Percentiles rank a stretch among this genome's conserved stretches.
Conservation (phyloP, 495 filamentous ascomycete species). For the Daldinia decipiens region DNA sequence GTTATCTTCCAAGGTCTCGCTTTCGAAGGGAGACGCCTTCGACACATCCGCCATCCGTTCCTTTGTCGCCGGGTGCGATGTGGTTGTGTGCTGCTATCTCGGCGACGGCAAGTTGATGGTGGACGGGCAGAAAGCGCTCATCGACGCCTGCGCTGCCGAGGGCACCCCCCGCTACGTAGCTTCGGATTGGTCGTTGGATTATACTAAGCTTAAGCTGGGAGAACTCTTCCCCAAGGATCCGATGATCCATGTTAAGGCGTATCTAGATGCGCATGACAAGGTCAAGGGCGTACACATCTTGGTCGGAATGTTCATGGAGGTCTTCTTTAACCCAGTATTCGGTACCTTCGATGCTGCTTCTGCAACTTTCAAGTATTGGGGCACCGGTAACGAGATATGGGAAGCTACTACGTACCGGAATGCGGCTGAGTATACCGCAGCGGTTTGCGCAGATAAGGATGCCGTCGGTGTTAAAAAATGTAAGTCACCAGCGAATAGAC, state of each 20-base stretch:
- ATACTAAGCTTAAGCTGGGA: slow-evolving; percentile 52
- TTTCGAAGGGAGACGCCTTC: slow-evolving; percentile 37
- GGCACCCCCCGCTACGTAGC: slow-evolving; percentile 56
- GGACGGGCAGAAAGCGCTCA: slow-evolving; percentile 56
- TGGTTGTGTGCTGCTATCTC: slow-evolving; percentile 57
- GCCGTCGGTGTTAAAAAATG: slow-evolving; percentile 46
- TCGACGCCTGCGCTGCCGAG: slow-evolving; percentile 56
- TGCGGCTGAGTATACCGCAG: slow-evolving; percentile 52
- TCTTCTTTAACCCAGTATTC: slow-evolving; percentile 37
- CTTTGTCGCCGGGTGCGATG: slow-evolving; percentile 40
- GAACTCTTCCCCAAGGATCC: slow-evolving; percentile 56
- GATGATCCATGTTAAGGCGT: slow-evolving; percentile 55
- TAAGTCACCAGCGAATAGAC: slow-evolving; percentile 33
- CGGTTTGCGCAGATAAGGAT: slow-evolving; percentile 44
- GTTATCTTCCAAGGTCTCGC: slow-evolving; percentile 30
- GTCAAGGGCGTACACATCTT: slow-evolving; percentile 53
- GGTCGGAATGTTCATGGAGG: slow-evolving; percentile 48
- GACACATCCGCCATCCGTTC: slow-evolving; percentile 38
- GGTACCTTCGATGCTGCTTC: slow-evolving; percentile 39
- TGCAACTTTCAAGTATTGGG: slow-evolving; percentile 47
- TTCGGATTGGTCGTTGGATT: slow-evolving; percentile 58
- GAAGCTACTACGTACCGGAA: slow-evolving; percentile 51
- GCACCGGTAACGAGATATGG: slow-evolving; percentile 50
- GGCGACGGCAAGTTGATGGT: slow-evolving; percentile 56
- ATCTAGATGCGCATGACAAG: slow-evolving; percentile 54